These are phyloP conservation scores for Ogataea naganishii DNA, from an alignment of 805 yeast species.

Conservation along the genomic window DNA sequence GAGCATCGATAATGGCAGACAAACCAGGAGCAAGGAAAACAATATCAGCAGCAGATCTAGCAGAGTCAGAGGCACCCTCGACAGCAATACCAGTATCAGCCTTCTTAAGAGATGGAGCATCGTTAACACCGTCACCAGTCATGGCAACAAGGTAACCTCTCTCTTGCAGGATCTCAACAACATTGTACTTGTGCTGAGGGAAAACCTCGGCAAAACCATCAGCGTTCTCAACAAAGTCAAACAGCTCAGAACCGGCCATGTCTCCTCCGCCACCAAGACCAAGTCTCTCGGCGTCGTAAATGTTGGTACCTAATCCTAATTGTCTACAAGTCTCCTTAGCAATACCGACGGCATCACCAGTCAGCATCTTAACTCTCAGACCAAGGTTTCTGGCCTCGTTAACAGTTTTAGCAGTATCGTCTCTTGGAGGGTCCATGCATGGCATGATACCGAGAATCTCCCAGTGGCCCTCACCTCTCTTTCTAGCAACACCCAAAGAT, in stretches of 20 bases:
- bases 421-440: constrained; percentile 98
- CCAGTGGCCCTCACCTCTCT: constrained; percentile 98
- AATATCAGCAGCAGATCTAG: constrained; percentile 94
- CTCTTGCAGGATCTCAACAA: constrained; percentile 89
- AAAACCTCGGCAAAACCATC: constrained; percentile 98
- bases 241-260: constrained; percentile 96
- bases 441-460: constrained; percentile 97
- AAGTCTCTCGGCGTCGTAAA: constrained; percentile 92
- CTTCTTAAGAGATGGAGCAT: constrained; percentile 95
- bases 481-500: constrained; percentile 97
- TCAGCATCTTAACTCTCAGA: constrained; percentile 93
- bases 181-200: constrained; percentile 97
- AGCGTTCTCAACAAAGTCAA: constrained; percentile 94
- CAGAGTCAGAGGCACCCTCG: constrained; percentile 97
- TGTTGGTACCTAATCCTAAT: constrained; percentile 93
- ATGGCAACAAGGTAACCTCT: constrained; percentile 97
- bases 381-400: constrained; percentile 86
- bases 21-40: constrained; percentile 94
- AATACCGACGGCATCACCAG: constrained; percentile 99
- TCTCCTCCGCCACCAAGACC: constrained; percentile 91
- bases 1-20: constrained; percentile 89
- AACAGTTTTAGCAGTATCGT: constrained; percentile 93
- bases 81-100: constrained; percentile 97
- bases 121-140: constrained; percentile 99
- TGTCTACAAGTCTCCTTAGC: constrained; percentile 98